Conservation (phyloP, 1,284 basidiomycete species). For the Rhodotorula mucilaginosa region DNA sequence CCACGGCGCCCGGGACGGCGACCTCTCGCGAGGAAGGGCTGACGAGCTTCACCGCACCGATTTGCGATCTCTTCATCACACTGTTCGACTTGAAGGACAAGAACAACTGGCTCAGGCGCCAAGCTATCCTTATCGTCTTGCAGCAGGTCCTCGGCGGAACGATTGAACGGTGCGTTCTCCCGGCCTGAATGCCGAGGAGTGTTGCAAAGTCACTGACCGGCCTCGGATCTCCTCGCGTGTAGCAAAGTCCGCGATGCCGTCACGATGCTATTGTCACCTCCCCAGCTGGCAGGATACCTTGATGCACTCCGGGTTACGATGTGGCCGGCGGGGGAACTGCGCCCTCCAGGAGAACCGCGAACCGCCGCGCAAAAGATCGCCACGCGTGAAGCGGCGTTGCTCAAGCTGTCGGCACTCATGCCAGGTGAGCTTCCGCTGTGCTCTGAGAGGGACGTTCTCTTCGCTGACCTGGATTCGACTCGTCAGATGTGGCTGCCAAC, state of each 20-base stretch:
- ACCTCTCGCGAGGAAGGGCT: slow-evolving; percentile 37
- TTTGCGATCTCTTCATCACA: slow-evolving; percentile 87
- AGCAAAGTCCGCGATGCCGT: slow-evolving; percentile 84
- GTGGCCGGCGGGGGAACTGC: slow-evolving; percentile 78
- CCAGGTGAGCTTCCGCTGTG: slow-evolving; percentile 61
- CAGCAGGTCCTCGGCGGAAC: slow-evolving; percentile 94
- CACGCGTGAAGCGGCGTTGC: slow-evolving; percentile 78
- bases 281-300: slow-evolving; percentile 66
- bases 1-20: not conserved
- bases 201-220: not conserved
- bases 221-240: not conserved
- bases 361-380: slow-evolving; percentile 73
- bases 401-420: slow-evolving; percentile 81
- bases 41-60: slow-evolving; percentile 75
- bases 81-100: slow-evolving; percentile 92
- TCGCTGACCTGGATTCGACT: not conserved
- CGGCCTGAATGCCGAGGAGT: not conserved
- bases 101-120: slow-evolving; percentile 91
- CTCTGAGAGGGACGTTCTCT: not conserved
- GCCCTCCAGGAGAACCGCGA: slow-evolving; percentile 61
- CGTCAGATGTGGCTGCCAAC: slow-evolving; percentile 81
- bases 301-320: slow-evolving; percentile 65
- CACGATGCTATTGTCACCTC: slow-evolving; percentile 62
- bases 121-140: slow-evolving; percentile 91
- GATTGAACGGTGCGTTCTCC: slow-evolving; percentile 71